Evolutionary conservation across 1,139 yeast species (phyloP).

Genomic region (Magnusiomyces paraingens): DNA sequence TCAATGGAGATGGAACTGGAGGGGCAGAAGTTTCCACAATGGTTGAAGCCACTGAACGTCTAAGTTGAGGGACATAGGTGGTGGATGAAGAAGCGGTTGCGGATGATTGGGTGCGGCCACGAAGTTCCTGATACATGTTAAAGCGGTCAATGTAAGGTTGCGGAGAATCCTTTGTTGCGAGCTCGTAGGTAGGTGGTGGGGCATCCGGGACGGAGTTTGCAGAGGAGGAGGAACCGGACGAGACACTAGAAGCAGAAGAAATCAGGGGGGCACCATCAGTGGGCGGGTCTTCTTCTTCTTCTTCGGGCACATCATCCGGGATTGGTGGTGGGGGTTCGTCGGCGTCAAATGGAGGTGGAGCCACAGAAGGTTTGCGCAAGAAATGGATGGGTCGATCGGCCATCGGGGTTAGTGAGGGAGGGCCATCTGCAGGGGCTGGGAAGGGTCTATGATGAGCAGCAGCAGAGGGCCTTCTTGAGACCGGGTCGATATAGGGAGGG

Average conservation of each 20-base stretch:
- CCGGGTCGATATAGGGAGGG: slow-evolving; percentile 32
- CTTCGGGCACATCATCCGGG: slow-evolving; percentile 7
- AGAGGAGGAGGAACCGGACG: neutral
- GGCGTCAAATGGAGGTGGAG: slow-evolving; percentile 42
- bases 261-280: neutral
- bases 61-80: neutral
- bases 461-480: slow-evolving; percentile 13
- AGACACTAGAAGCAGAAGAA: neutral
- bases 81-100: neutral
- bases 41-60: neutral
- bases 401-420: neutral
- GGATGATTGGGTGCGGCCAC: neutral
- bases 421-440: neutral
- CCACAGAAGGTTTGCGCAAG: slow-evolving; percentile 38
- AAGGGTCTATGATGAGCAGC: slow-evolving; percentile 11
- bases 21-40: neutral
- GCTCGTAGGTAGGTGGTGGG: slow-evolving; percentile 7
- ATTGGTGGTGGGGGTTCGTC: slow-evolving; percentile 36
- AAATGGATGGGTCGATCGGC: slow-evolving; percentile 36
- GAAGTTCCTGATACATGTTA: slow-evolving; percentile 1
- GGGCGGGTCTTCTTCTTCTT: neutral
- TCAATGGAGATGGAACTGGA: neutral
- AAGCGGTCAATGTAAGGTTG: slow-evolving; percentile 1
- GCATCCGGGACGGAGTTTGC: neutral
- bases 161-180: slow-evolving; percentile 1